phyloP scores from a whole-genome alignment of 2,329 filamentous ascomycete genomes.

The Xylariaceae sp. region DNA sequence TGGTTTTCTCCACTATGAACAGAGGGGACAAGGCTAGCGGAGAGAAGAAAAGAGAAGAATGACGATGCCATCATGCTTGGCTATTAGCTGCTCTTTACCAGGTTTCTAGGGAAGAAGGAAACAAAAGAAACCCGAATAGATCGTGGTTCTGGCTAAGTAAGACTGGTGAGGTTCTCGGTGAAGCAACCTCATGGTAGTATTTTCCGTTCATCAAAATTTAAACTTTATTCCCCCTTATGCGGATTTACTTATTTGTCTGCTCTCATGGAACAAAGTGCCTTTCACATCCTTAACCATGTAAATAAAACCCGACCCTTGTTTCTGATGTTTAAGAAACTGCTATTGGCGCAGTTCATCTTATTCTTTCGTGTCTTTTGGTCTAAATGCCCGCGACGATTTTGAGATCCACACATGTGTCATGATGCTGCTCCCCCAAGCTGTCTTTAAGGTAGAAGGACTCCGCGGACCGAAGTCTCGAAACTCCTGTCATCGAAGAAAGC shows the following conservation, averaged over 20 bases:
- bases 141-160: background rate
- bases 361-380: too few relatives aligned
- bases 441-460: too few relatives aligned
- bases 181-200: slow-evolving; percentile 17
- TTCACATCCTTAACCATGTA: background rate
- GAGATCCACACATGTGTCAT: background rate
- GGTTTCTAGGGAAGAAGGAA: background rate
- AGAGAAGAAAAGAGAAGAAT: background rate
- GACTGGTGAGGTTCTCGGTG: slow-evolving; percentile 1
- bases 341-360: too few relatives aligned
- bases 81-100: slow-evolving; percentile 5
- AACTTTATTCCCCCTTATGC: slow-evolving; percentile 26
- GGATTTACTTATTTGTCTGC: slow-evolving; percentile 1
- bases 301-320: background rate
- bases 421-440: too few relatives aligned
- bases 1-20: background rate
- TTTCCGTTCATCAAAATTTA: slow-evolving; percentile 21
- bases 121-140: background rate
- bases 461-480: too few relatives aligned
- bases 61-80: background rate
- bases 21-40: background rate
- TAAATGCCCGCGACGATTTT: too few relatives aligned
- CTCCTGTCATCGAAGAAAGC: too few relatives aligned
- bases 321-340: background rate
- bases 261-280: background rate